A percentile compares a stretch with the other conserved stretches of the same genome.
Evolutionary conservation across 2,329 filamentous ascomycete species (phyloP).

Genomic region (Dryadomyces quercus-mongolicae): DNA sequence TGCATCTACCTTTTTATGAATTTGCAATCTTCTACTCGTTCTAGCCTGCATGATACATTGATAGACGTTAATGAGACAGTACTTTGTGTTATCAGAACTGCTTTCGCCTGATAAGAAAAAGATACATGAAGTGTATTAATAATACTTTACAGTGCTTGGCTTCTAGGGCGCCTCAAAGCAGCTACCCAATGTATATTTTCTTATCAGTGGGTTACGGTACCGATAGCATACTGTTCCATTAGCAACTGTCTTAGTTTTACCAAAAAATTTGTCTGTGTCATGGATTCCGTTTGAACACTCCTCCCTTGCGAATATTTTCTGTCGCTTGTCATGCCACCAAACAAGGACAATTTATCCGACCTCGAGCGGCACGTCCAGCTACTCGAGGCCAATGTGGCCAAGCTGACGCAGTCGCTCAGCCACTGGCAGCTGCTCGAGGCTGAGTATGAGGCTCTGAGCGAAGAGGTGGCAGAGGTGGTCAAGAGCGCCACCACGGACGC

Average conservation of each 20-base stretch:
- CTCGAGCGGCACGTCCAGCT: slow-evolving; percentile 64
- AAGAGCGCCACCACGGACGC: not conserved
- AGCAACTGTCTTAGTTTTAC: no score
- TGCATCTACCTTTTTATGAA: no score
- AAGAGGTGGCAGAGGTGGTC: slow-evolving; percentile 46
- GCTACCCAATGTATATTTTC: no score
- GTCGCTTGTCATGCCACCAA: not conserved
- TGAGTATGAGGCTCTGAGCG: slow-evolving; percentile 81
- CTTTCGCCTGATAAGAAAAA: no score
- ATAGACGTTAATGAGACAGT: no score
- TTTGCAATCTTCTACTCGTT: not conserved
- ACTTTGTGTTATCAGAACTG: no score
- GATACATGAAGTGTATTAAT: no score
- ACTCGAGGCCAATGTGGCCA: slow-evolving; percentile 63
- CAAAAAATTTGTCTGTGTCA: not conserved
- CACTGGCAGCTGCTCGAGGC: slow-evolving; percentile 88
- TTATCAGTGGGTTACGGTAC: no score
- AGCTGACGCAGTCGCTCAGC: slow-evolving; percentile 63
- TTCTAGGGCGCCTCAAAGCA: no score
- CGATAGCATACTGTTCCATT: no score
- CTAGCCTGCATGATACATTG: no score
- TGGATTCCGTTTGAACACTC: not conserved
- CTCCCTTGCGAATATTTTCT: not conserved
- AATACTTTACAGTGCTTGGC: no score
- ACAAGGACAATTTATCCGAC: slow-evolving; percentile 44